Base-by-base conservation (phyloP, 2,329 filamentous ascomycete genomes). In the Aspergillus sp. region DNA sequence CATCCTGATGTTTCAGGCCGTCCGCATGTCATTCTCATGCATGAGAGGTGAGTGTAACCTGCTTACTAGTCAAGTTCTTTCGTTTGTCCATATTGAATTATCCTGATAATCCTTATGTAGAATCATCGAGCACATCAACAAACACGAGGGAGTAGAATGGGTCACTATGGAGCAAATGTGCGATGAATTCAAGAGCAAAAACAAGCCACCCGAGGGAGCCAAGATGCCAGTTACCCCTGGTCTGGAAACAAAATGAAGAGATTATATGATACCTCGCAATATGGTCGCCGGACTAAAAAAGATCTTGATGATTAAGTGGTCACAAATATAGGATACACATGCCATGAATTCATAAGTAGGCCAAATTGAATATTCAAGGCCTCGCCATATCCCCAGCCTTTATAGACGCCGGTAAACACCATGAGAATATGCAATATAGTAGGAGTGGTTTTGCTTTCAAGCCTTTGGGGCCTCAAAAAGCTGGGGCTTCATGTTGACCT, bases 401-500 rank as follows among this genome's bases (percentile, higher is more conserved):
- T 30, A 40, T 36, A 48, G 44, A 52, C 48, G 47, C 55, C 55
- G 33, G 26, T 34, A 37, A 63, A 60, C 56, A 51, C 57, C 57
- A 49, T 51, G 49, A 46, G 34, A 46, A 50, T 53, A 60, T 60
- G 53, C 53, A 46, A 46, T 19, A 31, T 32, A 39, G 50, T 39
- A 47, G 44, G 13, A 40, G 8, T 31, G 36, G 39, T 29, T 27
- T 38, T 34, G 27, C 12, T 36, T 28, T 61, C 45, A 65, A 36
- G 54, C 55, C 46, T 58, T 61, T 7, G 69, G 66, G 5, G 74
- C 65, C 33, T 71, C 74, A 62, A 96, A 96, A 48, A 86, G 78
- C 64, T 86, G 84, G 3, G 89, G 86, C 60, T 95, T 88, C 91
- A 98, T 97, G 67, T 96, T 96, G 65, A 97, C 84, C 74, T 86